Evolutionary conservation across 352 stramenopile genomes (phyloP), one percentile per base, ranked within the genome.

Genomic region (Elongisporangium prolatum): DNA sequence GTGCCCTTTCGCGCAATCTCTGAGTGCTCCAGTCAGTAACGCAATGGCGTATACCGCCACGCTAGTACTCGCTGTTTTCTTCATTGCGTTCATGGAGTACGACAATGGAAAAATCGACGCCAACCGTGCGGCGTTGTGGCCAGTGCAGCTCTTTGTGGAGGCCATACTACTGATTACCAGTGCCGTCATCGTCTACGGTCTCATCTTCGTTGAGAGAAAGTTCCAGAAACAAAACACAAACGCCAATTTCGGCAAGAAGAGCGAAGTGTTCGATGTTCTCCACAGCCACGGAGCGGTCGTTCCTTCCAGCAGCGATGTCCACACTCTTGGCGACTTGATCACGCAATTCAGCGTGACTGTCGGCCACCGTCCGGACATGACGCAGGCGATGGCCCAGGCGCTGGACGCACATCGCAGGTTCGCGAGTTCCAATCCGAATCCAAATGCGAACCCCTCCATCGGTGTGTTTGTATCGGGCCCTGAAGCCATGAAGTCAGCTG

Each of bases 381-480:
- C 1, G 8, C n/a, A 44, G 9, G 24, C 21, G 2, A 17, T 63
- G 38, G 7, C 17, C 2, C 5, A 10, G 7, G 22, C 24, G n/a
- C 51, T 55, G 13, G 51, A 63, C 7, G 48, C 13, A 13, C 55
- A 60, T 16, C 22, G 47, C 17, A 34, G 11, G 18, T 18, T 20
- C 2, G 8, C 38, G 21, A 21, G 21, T 9, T 18, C 8, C 4
- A 24, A 17, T 7, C 4, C 17, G 7, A 48, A 13, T 13, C 5
- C 28, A 9, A 40, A 40, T 13, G 28, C 8, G 4, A 44, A 44
- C 10, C 34, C 34, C 17, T 44, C 34, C 1, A 17, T 71, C 8
- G 63, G 61, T 2, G 48, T 72, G 21, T 68, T 72, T n/a, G 50
- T 72, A 5, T 72, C 65, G 16, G 65, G 65, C 1, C 65, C 65